A percentile compares a stretch with the other conserved stretches of the same genome.
These are phyloP conservation scores for Yamadazyma triangularis DNA, from an alignment of 1,139 yeast genomes.

Conservation along the genomic window DNA sequence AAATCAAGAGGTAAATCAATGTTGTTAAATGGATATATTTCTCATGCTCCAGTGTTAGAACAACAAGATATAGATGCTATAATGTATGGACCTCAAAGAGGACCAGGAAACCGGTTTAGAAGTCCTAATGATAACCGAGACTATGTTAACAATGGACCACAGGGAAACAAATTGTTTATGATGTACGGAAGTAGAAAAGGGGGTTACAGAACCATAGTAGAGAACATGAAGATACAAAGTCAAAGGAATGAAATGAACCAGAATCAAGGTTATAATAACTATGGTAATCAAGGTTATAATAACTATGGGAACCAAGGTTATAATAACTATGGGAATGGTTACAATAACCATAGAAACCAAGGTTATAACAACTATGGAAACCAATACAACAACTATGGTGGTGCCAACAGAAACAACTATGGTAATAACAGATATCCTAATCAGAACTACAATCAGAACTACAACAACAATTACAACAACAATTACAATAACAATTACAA, in stretches of 20 bases:
- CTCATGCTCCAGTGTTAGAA: slow-evolving; percentile 57
- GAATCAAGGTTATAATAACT: slow-evolving; percentile 2
- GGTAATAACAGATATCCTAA: slow-evolving; percentile 4
- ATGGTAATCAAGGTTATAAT: slow-evolving; percentile 8
- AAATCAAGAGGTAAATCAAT: slow-evolving; percentile 66
- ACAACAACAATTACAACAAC: slow-evolving; percentile 8
- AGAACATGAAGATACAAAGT: slow-evolving; percentile 4
- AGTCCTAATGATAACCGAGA: slow-evolving; percentile 31
- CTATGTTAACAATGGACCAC: slow-evolving; percentile 41
- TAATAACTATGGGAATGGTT: no score
- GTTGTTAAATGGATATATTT: slow-evolving; percentile 74
- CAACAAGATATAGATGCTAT: slow-evolving; percentile 69
- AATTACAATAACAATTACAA: slow-evolving; percentile 1
- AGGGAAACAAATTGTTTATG: slow-evolving; percentile 30
- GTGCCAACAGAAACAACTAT: slow-evolving; percentile 13
- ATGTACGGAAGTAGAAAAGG: slow-evolving; percentile 36
- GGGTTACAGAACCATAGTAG: slow-evolving; percentile 33
- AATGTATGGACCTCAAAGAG: slow-evolving; percentile 32
- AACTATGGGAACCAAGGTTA: slow-evolving; percentile 5
- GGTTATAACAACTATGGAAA: slow-evolving; percentile 10
- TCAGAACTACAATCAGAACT: slow-evolving; percentile 6
- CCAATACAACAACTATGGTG: no score
- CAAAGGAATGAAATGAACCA: slow-evolving; percentile 4
- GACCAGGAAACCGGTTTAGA: slow-evolving; percentile 27
- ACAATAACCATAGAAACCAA: no score